Conservation (phyloP, 169 alveolate genomes). For the Plasmodium knowlesi region DNA sequence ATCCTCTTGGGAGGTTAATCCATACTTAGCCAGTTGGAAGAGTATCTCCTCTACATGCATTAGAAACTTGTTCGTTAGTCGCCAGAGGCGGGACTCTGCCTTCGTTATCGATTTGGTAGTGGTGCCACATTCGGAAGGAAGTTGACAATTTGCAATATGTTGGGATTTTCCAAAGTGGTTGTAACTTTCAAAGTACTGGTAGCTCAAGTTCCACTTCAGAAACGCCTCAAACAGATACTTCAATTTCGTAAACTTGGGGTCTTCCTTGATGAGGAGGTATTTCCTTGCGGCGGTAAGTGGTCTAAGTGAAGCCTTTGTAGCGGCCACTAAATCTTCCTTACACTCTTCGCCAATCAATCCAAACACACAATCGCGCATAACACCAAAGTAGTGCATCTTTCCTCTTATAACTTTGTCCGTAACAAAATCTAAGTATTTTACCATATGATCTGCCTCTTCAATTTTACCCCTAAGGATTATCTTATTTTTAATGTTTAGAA, state of each 20-base stretch:
- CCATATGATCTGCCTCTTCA: slow-evolving; percentile 6
- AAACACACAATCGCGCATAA: slow-evolving; percentile 20
- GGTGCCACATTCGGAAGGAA: not conserved
- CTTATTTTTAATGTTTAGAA: slow-evolving; percentile 27
- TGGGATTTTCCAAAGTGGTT: not conserved
- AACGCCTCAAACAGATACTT: slow-evolving; percentile 25
- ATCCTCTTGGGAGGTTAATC: not conserved
- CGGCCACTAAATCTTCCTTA: not conserved
- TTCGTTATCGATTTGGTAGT: not conserved
- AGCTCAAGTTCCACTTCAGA: slow-evolving; percentile 55
- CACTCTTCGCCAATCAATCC: not conserved
- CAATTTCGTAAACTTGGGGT: slow-evolving; percentile 1
- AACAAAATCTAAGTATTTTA: slow-evolving; percentile 44
- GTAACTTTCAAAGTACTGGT: slow-evolving; percentile 7
- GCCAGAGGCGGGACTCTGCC: not conserved
- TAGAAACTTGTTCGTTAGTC: slow-evolving; percentile 20
- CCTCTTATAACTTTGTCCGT: slow-evolving; percentile 21
- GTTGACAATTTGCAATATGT: not conserved
- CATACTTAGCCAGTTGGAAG: not conserved
- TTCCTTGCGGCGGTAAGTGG: slow-evolving; percentile 12
- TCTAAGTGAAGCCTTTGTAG: not conserved
- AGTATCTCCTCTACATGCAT: not conserved
- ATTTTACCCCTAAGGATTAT: not conserved
- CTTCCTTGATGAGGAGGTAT: not conserved
- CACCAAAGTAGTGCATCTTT: slow-evolving; percentile 7